Conservation (phyloP, 768 basidiomycete species). For the Cystofilobasidium ferigula region DNA sequence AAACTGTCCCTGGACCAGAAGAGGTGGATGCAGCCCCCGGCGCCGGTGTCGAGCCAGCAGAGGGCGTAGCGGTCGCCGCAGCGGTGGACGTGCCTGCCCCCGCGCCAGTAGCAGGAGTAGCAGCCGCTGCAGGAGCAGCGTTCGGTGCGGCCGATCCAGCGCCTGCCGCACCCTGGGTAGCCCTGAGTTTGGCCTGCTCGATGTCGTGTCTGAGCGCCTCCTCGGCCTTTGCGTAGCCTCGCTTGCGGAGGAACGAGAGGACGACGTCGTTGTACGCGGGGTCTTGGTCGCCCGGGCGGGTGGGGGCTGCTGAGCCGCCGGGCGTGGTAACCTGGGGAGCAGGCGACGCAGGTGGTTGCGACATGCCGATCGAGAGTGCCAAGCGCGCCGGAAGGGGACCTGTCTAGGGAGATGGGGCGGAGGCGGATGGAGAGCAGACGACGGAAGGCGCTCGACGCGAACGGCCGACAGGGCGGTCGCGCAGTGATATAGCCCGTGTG, state of each 20-base stretch:
- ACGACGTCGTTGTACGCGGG: slow-evolving; percentile 26
- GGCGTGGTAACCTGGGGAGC: slow-evolving; percentile 6
- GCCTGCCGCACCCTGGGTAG: not conserved
- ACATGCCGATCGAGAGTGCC: too few species aligned
- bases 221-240: slow-evolving; percentile 18
- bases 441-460: too few species aligned
- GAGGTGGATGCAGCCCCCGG: not conserved
- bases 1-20: not conserved
- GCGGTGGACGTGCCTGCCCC: too few species aligned
- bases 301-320: not conserved
- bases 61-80: too few species aligned
- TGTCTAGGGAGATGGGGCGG: too few species aligned
- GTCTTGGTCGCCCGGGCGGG: slow-evolving; percentile 8
- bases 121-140: not conserved
- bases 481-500: too few species aligned
- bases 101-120: not conserved
- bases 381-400: too few species aligned
- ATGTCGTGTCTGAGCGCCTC: slow-evolving; percentile 20
- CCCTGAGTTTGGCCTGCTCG: slow-evolving; percentile 2
- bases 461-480: too few species aligned
- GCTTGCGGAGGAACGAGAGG: slow-evolving; percentile 18
- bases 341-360: not conserved
- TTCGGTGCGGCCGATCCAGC: not conserved
- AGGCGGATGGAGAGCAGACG: too few species aligned
- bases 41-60: not conserved